Evolutionary conservation across 768 basidiomycete species (phyloP).

Genomic region (Coprinellus aureogranulatus): DNA sequence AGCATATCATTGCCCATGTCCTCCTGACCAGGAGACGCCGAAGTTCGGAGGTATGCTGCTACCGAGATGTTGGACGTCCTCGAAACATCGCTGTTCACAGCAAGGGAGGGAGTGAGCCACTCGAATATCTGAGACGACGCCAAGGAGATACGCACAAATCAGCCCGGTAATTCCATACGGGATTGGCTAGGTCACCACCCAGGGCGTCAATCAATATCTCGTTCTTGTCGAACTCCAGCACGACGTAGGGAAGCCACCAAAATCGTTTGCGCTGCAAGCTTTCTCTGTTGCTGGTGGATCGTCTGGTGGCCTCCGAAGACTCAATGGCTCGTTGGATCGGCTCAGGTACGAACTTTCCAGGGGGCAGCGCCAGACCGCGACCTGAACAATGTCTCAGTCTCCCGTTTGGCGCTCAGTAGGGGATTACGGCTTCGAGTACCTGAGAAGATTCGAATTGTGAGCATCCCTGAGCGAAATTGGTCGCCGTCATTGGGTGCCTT

Average conservation of each 20-base stretch:
- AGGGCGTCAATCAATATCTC: conserved; percentile 95
- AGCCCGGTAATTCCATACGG: conserved; percentile 94
- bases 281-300: conserved; percentile 75
- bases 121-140: too few relatives aligned
- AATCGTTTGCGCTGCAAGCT: conserved; percentile 89
- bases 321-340: conserved; percentile 82
- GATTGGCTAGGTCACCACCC: conserved; percentile 86
- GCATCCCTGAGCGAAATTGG: conserved; percentile 83
- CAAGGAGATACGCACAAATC: conserved; percentile 79
- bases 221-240: conserved; percentile 97
- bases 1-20: conserved; percentile 98
- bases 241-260: conserved; percentile 97
- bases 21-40: conserved; percentile 70
- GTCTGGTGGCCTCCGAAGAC: conserved; percentile 50
- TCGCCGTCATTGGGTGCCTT: conserved; percentile 53
- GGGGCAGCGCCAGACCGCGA: conserved; percentile 76
- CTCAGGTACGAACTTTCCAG: conserved; percentile 75
- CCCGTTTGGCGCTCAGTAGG: background rate
- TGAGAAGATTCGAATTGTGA: conserved; percentile 94
- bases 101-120: background rate
- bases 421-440: conserved; percentile 45
- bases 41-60: conserved; percentile 86
- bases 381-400: conserved; percentile 41
- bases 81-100: conserved; percentile 77
- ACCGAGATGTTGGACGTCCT: conserved; percentile 90